Conservation (phyloP, 2,329 filamentous ascomycete species). For the Aspergillus fructus region DNA sequence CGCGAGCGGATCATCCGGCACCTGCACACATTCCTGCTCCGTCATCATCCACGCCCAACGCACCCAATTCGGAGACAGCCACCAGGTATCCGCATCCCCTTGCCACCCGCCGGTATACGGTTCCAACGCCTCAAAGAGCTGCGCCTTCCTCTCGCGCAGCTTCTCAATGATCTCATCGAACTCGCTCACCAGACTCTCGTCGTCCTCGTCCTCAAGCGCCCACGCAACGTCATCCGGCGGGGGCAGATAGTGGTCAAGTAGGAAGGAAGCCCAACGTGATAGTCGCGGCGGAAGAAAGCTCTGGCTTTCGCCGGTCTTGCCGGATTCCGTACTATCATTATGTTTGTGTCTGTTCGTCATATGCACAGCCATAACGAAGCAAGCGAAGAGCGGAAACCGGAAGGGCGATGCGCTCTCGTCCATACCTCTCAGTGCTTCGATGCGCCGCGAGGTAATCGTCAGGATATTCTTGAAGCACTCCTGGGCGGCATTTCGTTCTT, state of each 20-base stretch:
- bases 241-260: constrained; percentile 34
- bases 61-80: constrained; percentile 39
- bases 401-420: constrained; percentile 25
- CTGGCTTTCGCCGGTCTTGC: constrained; percentile 8
- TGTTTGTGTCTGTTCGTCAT: constrained; percentile 4
- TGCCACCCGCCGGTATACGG: constrained; percentile 21
- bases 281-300: constrained; percentile 33
- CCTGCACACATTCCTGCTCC: constrained; percentile 40
- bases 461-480: constrained; percentile 26
- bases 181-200: constrained; percentile 21
- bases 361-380: constrained; percentile 31
- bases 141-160: constrained; percentile 12
- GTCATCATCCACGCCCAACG: constrained; percentile 46
- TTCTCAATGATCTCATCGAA: constrained; percentile 26
- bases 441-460: constrained; percentile 17
- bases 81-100: constrained; percentile 29
- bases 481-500: constrained; percentile 25
- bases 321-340: constrained; percentile 4
- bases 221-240: constrained; percentile 32
- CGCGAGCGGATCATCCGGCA: constrained; percentile 34
- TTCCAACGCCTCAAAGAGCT: constrained; percentile 17
- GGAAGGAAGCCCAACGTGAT: constrained; percentile 35
- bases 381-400: constrained; percentile 33
- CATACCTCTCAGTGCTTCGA: constrained; percentile 20
- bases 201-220: constrained; percentile 29